Base-by-base conservation (phyloP, 2,329 filamentous ascomycete genomes). In the Fusarium sp. region DNA sequence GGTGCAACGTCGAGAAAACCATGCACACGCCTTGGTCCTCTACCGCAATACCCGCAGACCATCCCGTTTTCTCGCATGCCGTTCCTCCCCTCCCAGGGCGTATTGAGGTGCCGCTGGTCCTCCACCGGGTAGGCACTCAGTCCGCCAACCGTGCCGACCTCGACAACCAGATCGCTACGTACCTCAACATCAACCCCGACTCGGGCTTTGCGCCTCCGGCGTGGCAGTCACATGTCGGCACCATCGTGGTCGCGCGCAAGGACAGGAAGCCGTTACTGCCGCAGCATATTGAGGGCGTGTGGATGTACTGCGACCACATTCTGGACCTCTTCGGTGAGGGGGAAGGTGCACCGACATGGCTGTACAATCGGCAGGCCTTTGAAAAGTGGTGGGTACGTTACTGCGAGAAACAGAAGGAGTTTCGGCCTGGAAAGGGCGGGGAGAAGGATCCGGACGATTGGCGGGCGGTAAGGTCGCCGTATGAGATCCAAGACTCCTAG, bases 211-310 rank as follows among this genome's bases (percentile, higher is more conserved):
- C 36, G 36, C 51, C 46, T 25, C 51, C 38, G 26, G 15, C 6
- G 4, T 59, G 56, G 56, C 56, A 51, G 31, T 51, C 51, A 7
- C 26, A 50, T 15, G 31, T 59, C 35, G 50, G 55, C 34, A 54
- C 49, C 9, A 40, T 50, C 13, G 3, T 58, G 7, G 45, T 54
- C 9, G 55, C 55, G 15, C 55, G 55, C 5, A 58, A 58, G 34
- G 55, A 58, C 24, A 34, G 28, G 41, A 54, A 58, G 55, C 35
- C 46, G 42, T 43, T 59, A 36, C 51, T 29, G 8, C 51, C 32
- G 1, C 42, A 47, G 10, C 50, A 58, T 45, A 19, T 46, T 5
- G 31, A 46, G 10, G 43, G 31, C 15, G 43, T 46, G 15, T 36
- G 43, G 31, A 28, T 46, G 31, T 46, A 36, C 26, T 46, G 31